Evolutionary conservation across 257 asterid genomes (phyloP).

Genomic region (Ballota nigra): DNA sequence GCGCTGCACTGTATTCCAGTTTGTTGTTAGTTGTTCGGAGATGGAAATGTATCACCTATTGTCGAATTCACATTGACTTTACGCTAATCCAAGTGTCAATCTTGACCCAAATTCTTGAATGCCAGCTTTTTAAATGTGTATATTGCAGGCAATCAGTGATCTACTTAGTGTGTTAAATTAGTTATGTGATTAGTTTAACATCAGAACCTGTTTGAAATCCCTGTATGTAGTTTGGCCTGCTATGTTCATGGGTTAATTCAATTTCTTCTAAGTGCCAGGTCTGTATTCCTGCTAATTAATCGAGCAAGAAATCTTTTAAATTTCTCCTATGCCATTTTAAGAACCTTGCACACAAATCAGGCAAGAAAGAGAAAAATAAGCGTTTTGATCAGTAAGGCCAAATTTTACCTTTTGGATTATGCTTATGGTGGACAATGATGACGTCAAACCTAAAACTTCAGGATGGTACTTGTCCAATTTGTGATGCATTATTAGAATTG

Average conservation of each 20-base stretch:
- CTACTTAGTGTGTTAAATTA: too few relatives aligned
- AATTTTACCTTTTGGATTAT: not conserved
- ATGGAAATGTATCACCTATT: conserved; percentile 35
- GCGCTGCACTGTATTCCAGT: conserved; percentile 35
- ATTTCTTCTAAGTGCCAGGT: too few relatives aligned
- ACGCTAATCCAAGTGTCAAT: conserved; percentile 14
- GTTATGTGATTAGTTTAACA: too few relatives aligned
- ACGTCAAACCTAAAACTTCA: not conserved
- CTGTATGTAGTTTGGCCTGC: not conserved
- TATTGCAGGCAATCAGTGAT: too few relatives aligned
- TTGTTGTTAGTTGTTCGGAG: conserved; percentile 42
- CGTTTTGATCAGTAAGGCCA: not conserved
- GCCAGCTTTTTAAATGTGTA: not conserved
- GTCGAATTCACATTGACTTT: conserved; percentile 28
- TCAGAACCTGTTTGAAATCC: not conserved
- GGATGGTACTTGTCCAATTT: conserved; percentile 7
- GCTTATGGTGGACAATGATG: not conserved
- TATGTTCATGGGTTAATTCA: not conserved
- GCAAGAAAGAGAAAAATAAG: too few relatives aligned
- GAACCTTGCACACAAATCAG: too few relatives aligned
- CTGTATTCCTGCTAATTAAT: not conserved
- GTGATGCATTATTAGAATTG: not conserved
- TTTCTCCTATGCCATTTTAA: not conserved
- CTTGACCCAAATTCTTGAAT: not conserved
- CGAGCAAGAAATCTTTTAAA: not conserved